Base-by-base conservation (phyloP, 2,329 filamentous ascomycete species). In the Rutstroemia sp. region DNA sequence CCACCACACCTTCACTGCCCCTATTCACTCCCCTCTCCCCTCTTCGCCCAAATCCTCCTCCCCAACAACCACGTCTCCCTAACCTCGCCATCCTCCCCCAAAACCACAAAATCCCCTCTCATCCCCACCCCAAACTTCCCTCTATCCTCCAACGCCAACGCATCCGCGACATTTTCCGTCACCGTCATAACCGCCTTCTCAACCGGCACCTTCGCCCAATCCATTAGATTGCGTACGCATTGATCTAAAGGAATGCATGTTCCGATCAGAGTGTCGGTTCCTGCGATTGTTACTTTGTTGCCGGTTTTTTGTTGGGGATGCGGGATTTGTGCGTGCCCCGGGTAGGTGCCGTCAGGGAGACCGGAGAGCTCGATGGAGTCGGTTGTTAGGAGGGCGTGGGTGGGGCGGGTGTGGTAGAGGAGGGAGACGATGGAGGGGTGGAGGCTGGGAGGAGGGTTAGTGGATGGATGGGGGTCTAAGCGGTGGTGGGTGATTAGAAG, bases 281-380 rank as follows among this genome's bases (percentile, higher is more conserved):
- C 75, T 14, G 75, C 73, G 46, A 80, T 79, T 0, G 75, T 77
- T 0, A 78, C 79, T 50, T 71, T 68, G 25, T 74, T 75, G 0
- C 77, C 77, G 2, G 61, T 59, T 62, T 81, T 81, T 5, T 71
- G 71, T 62, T 81, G 79, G 27, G 72, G 66, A 38, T 71, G 71
- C 1, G 76, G 72, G 19, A 81, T 79, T 61, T 81, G 79, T 1
- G 75, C 69, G 59, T 81, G 76, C 0, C 77, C 76, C 0, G 76
- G 74, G 58, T 81, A 75, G 0, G 73, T 71, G 0, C 78, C 79
- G 53, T 81, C 76, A 0, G 73, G 71, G 1, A 81, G 69, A 7
- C 77, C 77, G 9, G 77, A 76, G 3, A 82, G 72, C 63, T 82
- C 79, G 61, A 80, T 79, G 53, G 71, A 74, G 66, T 81, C 79